phyloP scores from a whole-genome alignment of 805 yeast genomes.

The Myxozyma sirexii region DNA sequence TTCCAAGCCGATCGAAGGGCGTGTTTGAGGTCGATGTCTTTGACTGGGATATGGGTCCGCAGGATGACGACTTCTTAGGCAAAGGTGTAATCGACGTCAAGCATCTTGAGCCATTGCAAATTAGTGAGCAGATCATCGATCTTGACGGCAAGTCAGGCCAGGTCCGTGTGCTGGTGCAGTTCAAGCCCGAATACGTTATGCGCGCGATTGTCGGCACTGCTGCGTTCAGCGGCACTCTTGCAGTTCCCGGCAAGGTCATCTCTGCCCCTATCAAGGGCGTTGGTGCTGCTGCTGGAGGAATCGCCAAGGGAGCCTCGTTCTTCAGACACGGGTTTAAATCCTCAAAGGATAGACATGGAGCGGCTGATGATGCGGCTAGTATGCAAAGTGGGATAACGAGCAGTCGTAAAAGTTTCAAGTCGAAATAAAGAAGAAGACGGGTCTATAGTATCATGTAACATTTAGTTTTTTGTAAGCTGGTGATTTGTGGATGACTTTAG shows the following conservation, averaged over 20 bases:
- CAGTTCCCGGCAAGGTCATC: slow-evolving; percentile 46
- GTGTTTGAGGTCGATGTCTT: slow-evolving; percentile 57
- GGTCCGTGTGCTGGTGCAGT: slow-evolving; percentile 59
- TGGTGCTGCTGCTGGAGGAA: slow-evolving; percentile 54
- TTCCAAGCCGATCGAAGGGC: slow-evolving; percentile 66
- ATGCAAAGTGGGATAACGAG: slow-evolving; percentile 11
- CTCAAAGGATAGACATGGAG: slow-evolving; percentile 8
- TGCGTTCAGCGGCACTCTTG: slow-evolving; percentile 33
- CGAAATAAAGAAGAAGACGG: background rate
- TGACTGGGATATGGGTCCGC: slow-evolving; percentile 96
- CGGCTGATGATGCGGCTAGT: slow-evolving; percentile 27
- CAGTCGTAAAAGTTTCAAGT: slow-evolving; percentile 5
- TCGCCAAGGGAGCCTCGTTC: slow-evolving; percentile 31
- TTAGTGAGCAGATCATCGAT: slow-evolving; percentile 55
- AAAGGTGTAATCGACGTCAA: slow-evolving; percentile 58
- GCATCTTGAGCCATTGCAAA: slow-evolving; percentile 61
- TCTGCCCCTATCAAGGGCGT: slow-evolving; percentile 55
- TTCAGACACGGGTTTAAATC: slow-evolving; percentile 11
- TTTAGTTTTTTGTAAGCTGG: background rate
- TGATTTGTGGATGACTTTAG: background rate
- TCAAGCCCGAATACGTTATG: slow-evolving; percentile 68
- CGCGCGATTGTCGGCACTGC: slow-evolving; percentile 30
- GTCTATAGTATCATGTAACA: background rate
- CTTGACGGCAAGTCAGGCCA: slow-evolving; percentile 63
- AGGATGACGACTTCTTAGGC: slow-evolving; percentile 81